phyloP scores from a whole-genome alignment of 164 flowering plant species.

The Hamamelis virginiana region DNA sequence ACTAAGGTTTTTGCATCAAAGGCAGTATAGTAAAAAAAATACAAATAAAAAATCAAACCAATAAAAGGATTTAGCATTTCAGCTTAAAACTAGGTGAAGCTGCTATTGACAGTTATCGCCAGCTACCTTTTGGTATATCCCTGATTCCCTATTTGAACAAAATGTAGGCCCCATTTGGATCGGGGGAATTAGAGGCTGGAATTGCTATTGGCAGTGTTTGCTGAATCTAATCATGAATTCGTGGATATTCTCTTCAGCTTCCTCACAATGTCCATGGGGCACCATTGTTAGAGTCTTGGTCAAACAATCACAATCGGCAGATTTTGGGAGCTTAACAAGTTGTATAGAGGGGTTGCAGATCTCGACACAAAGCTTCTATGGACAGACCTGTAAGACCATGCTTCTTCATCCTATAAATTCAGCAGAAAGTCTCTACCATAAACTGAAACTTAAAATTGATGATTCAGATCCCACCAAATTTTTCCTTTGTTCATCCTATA shows the following conservation, averaged over 20 bases:
- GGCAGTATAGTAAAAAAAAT: too few relatives aligned
- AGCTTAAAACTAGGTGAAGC: too few relatives aligned
- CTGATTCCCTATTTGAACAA: too few relatives aligned
- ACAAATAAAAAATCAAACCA: too few relatives aligned
- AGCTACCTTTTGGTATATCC: too few relatives aligned
- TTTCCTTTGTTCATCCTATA: not conserved
- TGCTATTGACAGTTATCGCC: too few relatives aligned
- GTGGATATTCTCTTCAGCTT: not conserved
- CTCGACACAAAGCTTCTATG: not conserved
- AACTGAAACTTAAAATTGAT: constrained; percentile 6
- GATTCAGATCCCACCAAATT: constrained; percentile 5
- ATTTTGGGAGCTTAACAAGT: constrained; percentile 1
- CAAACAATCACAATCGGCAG: not conserved
- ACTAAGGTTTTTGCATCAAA: too few relatives aligned
- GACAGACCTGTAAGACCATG: not conserved
- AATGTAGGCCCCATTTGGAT: too few relatives aligned
- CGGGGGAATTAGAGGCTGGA: too few relatives aligned
- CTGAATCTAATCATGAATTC: not conserved
- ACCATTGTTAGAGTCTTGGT: not conserved
- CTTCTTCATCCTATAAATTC: constrained; percentile 6
- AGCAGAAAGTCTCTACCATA: not conserved
- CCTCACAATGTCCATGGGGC: not conserved
- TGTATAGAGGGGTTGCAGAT: not conserved
- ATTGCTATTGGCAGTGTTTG: too few relatives aligned
- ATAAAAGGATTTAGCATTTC: too few relatives aligned